Percentiles rank a stretch among this genome's conserved stretches.
These are phyloP conservation scores for Stemphylium lycopersici DNA, from an alignment of 2,329 filamentous ascomycete species.

Conservation along the genomic window DNA sequence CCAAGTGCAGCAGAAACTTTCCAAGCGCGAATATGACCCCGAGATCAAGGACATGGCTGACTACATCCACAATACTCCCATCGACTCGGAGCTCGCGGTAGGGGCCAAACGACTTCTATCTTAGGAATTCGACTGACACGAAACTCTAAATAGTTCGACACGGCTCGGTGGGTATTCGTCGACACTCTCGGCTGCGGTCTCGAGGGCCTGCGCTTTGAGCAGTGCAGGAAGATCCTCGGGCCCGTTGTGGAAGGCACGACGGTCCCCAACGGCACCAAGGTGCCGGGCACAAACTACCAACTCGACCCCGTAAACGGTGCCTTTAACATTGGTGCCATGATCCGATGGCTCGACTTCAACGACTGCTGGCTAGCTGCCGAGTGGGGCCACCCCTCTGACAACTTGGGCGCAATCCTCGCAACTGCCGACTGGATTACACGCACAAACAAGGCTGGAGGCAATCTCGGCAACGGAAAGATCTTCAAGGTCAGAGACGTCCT, in stretches of 20 bases:
- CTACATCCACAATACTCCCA: constrained; percentile 91
- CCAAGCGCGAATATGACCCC: constrained; percentile 72
- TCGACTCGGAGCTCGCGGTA: constrained; percentile 92
- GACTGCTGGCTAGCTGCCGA: constrained; percentile 99
- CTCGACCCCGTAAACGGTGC: constrained; percentile 94
- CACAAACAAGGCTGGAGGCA: constrained; percentile 86
- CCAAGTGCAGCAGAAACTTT: constrained; percentile 37
- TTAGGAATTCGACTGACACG: constrained; percentile 20
- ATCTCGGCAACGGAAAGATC: constrained; percentile 73
- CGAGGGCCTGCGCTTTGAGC: constrained; percentile 92
- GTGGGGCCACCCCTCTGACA: constrained; percentile 99
- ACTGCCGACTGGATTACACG: constrained; percentile 98
- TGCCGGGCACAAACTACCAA: constrained; percentile 90
- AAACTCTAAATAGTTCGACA: constrained; percentile 73
- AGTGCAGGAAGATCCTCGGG: constrained; percentile 93
- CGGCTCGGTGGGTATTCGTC: constrained; percentile 93
- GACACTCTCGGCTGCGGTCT: constrained; percentile 97
- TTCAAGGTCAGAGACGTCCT: constrained; percentile 89
- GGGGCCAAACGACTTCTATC: constrained; percentile 53
- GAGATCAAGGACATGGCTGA: constrained; percentile 94
- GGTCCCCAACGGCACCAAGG: constrained; percentile 89
- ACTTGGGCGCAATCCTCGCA: constrained; percentile 93
- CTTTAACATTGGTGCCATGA: constrained; percentile 99
- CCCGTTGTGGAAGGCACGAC: constrained; percentile 88
- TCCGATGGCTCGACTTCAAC: constrained; percentile 99